Percentiles rank a stretch among this genome's conserved stretches.
Conservation (phyloP, 1,284 basidiomycete species). For the Sporisorium exsertum region DNA sequence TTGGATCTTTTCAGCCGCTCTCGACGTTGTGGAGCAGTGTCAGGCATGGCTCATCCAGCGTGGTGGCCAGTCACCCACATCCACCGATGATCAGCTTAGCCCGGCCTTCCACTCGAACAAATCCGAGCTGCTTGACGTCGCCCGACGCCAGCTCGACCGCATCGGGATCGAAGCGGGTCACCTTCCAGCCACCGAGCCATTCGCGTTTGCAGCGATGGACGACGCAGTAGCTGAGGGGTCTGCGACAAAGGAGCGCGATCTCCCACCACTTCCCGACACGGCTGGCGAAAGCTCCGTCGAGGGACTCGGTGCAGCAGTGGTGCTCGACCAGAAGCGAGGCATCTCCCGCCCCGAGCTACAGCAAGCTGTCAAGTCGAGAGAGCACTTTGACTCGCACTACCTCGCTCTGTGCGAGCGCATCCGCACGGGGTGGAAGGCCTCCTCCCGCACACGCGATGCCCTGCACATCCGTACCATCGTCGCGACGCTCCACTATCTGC, state of each 20-base stretch:
- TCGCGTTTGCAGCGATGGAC: conserved; percentile 10
- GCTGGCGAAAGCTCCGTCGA: neutral
- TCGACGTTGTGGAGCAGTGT: conserved; percentile 86
- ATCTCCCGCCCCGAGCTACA: conserved; percentile 75
- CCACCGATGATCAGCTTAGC: conserved; percentile 46
- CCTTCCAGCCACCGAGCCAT: conserved; percentile 80
- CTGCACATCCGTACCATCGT: conserved; percentile 84
- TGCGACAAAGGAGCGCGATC: conserved; percentile 23
- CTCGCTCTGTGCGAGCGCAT: conserved; percentile 78
- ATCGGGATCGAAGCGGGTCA: conserved; percentile 80
- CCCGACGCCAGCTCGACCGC: conserved; percentile 81
- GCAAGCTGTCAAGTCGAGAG: conserved; percentile 74
- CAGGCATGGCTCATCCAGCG: conserved; percentile 76
- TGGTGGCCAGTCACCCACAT: conserved; percentile 20
- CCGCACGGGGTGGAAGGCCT: conserved; percentile 81
- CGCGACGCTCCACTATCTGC: conserved; percentile 80
- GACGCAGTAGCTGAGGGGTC: neutral
- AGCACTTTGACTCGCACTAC: conserved; percentile 61
- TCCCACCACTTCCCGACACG: conserved; percentile 31
- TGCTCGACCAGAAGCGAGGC: conserved; percentile 14
- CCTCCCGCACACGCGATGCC: conserved; percentile 83
- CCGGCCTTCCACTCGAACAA: conserved; percentile 71
- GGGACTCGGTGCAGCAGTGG: conserved; percentile 10
- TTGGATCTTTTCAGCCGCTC: conserved; percentile 91
- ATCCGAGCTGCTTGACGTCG: conserved; percentile 84